Evolutionary conservation across 305 asterid species (phyloP).

Genomic region (Rubia peregrina): DNA sequence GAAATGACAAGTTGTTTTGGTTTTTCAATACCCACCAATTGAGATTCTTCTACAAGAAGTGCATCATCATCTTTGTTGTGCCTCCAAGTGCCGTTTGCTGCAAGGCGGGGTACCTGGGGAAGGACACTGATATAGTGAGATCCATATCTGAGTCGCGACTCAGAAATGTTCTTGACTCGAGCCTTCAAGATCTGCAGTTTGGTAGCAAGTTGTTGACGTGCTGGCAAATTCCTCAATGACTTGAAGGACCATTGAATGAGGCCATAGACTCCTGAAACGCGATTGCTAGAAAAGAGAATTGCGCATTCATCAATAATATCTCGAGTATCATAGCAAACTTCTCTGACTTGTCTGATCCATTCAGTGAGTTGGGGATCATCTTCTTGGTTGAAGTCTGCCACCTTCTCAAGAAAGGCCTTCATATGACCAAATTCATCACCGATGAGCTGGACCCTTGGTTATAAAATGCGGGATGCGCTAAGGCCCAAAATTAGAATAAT

Average conservation of each 20-base stretch:
- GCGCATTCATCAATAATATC: conserved; percentile 12
- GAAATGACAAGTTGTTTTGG: conserved; percentile 11
- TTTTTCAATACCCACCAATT: conserved; percentile 5
- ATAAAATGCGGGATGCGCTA: too few species aligned
- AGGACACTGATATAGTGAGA: neutral
- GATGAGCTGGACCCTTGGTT: neutral
- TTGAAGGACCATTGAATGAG: neutral
- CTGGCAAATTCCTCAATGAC: neutral
- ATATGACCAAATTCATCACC: conserved; percentile 10
- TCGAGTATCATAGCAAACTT: conserved; percentile 11
- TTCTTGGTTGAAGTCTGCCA: neutral
- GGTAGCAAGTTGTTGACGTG: neutral
- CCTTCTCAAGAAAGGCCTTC: conserved; percentile 2
- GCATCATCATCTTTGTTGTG: neutral
- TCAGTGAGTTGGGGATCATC: neutral
- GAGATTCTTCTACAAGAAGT: conserved; percentile 2
- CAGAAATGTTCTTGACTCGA: conserved; percentile 1
- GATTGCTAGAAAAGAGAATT: neutral
- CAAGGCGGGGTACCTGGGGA: neutral
- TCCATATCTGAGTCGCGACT: neutral
- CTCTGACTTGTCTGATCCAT: conserved; percentile 16
- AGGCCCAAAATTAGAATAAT: too few species aligned
- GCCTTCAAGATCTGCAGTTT: neutral
- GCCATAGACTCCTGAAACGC: neutral
- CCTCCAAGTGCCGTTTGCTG: neutral